Evolutionary conservation across 768 basidiomycete genomes (phyloP).

Genomic region (Kwoniella pini): DNA sequence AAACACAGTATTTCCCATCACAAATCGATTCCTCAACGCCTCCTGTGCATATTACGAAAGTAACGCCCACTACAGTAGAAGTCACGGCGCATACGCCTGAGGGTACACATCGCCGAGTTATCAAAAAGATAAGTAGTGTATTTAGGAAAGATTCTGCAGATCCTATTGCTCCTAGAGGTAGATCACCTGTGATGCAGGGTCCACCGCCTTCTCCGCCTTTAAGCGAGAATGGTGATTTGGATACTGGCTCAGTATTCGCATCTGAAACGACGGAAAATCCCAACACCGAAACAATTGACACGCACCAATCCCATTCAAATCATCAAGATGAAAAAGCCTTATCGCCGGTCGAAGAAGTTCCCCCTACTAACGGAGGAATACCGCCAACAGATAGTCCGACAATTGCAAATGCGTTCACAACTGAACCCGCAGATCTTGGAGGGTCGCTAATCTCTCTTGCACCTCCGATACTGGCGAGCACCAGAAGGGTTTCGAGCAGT

Average conservation of each 20-base stretch:
- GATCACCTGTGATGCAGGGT: slow-evolving; percentile 28
- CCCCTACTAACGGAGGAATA: neutral
- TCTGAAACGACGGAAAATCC: slow-evolving; percentile 17
- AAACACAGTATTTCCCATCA: slow-evolving; percentile 14
- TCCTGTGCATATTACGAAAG: slow-evolving; percentile 48
- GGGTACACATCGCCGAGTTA: slow-evolving; percentile 11
- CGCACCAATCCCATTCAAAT: neutral
- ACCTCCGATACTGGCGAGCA: slow-evolving; percentile 2
- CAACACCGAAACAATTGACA: neutral
- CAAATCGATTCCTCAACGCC: slow-evolving; percentile 13
- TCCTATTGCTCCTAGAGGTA: neutral
- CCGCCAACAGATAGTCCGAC: neutral
- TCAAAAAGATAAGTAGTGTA: slow-evolving; percentile 36
- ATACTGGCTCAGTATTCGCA: slow-evolving; percentile 2
- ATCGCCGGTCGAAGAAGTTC: slow-evolving; percentile 8
- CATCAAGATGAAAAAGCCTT: slow-evolving; percentile 4
- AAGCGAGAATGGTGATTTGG: slow-evolving; percentile 34
- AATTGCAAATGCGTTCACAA: slow-evolving; percentile 14
- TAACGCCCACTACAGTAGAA: slow-evolving; percentile 41
- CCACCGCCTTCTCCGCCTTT: slow-evolving; percentile 52
- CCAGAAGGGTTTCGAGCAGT: slow-evolving; percentile 28
- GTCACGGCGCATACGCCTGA: slow-evolving; percentile 12
- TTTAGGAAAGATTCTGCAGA: slow-evolving; percentile 25
- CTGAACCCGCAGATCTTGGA: slow-evolving; percentile 22
- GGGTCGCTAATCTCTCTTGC: slow-evolving; percentile 16